Base-by-base conservation (phyloP, 768 basidiomycete species). In the Pleurotus djamor region DNA sequence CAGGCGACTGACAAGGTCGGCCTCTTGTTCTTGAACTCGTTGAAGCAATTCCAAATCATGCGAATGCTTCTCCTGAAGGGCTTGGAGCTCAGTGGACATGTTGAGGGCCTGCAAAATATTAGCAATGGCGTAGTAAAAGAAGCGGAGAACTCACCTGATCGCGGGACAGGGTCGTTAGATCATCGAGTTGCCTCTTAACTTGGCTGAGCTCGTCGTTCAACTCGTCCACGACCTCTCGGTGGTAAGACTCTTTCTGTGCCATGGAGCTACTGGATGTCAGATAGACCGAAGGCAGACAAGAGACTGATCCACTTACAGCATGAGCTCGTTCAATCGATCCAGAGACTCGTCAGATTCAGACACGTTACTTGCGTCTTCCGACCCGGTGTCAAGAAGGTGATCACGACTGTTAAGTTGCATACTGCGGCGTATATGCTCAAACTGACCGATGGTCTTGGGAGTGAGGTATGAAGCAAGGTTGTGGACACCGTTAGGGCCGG, bases 211-310 rank as follows among this genome's bases (percentile, higher is more conserved):
- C 85, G 12, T 76, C 68, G 47, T 85, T 87, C 62, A 98, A 79
- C 35, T 76, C 76, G 44, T 92, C 87, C 32, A 97, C 89, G 21
- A 83, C 69, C 67, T 96, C 92, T 37, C 86, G 85, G 69, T 98
- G 96, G 36, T 86, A 79, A 4, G 92, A 89, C 71, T 99, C 97
- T 71, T 98, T 98, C 75, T 92, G 89, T 2, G 96, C 96, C 96
- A 98, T 98, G 2, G 96, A 93, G 63, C 94, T 97, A 65, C 48
- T 48, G 7, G 33, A 43, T 8, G 61, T 61, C 47, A 60, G 67
- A 37, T 59, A 61, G 32, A 48, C 48, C 52, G 44, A 60, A 48
- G 21, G 7, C 3, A 44, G 35, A 37, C 34, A 28, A 49, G 16
- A 57, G 34, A 48, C 36, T 48, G 45, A 59, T 63, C 57, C 10